phyloP scores from a whole-genome alignment of 148 eudicot genomes.

The Rhododendron ovatum region DNA sequence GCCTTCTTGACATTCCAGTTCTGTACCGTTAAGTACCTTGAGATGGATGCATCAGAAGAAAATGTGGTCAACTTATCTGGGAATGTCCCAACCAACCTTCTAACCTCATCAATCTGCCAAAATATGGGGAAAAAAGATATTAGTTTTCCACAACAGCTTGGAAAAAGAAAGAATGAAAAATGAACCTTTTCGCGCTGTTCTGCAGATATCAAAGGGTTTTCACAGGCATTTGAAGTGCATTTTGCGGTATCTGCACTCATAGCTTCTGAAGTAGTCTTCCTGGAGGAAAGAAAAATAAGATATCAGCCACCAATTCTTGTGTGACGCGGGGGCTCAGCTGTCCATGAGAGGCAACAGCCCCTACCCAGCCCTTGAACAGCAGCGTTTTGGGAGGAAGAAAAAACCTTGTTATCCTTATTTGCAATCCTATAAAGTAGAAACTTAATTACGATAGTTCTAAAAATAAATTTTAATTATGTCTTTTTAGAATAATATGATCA shows the following conservation, averaged over 20 bases:
- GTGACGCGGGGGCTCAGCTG: too few species aligned
- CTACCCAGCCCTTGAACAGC: too few species aligned
- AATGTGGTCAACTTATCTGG: constrained; percentile 53
- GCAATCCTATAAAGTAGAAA: too few species aligned
- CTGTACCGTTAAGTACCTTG: constrained; percentile 68
- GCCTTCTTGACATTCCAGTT: constrained; percentile 91
- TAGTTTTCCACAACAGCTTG: background rate
- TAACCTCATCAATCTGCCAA: constrained; percentile 71
- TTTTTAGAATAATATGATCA: too few species aligned
- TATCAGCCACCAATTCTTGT: background rate
- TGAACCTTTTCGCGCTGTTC: constrained; percentile 48
- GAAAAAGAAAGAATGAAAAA: background rate
- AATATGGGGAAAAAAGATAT: background rate
- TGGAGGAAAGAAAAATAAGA: background rate
- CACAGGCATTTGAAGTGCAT: constrained; percentile 27
- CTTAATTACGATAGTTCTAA: too few species aligned
- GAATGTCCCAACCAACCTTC: constrained; percentile 42
- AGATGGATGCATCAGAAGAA: constrained; percentile 62
- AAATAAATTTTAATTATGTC: too few species aligned
- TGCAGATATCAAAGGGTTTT: constrained; percentile 30
- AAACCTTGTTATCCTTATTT: too few species aligned
- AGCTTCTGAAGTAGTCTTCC: constrained; percentile 14
- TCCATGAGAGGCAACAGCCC: too few species aligned
- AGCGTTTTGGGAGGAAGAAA: too few species aligned
- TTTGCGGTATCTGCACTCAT: constrained; percentile 42